Conservation (phyloP, 176 grass and related monocot species). For the Rhipidocladum racemiflorum region DNA sequence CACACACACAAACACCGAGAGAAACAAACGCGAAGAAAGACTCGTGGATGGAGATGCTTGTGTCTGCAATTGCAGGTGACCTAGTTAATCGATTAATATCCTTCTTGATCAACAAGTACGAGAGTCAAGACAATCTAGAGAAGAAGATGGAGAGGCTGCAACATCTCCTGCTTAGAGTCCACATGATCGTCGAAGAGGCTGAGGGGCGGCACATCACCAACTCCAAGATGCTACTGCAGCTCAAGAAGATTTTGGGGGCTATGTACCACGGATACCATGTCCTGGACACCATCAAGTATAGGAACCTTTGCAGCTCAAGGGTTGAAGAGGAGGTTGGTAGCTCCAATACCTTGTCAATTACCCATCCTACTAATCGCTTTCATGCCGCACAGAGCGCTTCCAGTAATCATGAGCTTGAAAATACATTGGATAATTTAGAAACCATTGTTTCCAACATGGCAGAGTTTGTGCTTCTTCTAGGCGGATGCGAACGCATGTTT, state of each 20-base stretch:
- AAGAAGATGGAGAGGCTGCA: conserved; percentile 26
- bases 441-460: background rate
- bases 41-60: conserved; percentile 24
- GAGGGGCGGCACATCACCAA: conserved; percentile 32
- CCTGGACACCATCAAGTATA: conserved; percentile 2
- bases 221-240: conserved; percentile 17
- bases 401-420: background rate
- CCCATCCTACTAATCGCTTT: background rate
- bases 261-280: conserved; percentile 30
- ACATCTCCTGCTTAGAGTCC: conserved; percentile 16
- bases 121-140: background rate
- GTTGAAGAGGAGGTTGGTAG: background rate
- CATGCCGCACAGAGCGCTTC: background rate
- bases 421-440: background rate
- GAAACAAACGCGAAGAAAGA: background rate
- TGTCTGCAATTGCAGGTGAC: conserved; percentile 28
- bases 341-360: background rate
- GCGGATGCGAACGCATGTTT: background rate
- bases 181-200: conserved; percentile 1
- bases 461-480: background rate
- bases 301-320: background rate
- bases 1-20: background rate
- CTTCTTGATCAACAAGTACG: conserved; percentile 14
- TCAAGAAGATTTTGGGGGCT: conserved; percentile 17
- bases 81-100: conserved; percentile 37